Base-by-base conservation (phyloP, 2,329 filamentous ascomycete species). In the Ceratocystis cubensis region DNA sequence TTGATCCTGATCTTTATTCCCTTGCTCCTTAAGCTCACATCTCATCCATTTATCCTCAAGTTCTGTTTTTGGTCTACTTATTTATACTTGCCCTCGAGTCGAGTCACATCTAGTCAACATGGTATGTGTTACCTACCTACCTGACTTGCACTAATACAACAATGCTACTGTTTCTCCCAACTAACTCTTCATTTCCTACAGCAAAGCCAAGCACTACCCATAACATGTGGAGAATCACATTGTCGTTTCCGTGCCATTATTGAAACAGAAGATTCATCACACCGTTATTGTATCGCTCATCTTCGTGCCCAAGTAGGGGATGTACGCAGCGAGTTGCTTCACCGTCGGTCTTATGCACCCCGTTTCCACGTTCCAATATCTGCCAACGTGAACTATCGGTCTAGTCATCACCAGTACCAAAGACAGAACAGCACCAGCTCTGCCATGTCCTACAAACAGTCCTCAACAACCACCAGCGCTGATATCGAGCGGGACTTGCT, bases 401-500 rank as follows among this genome's bases (percentile, higher is more conserved):
- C 64, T 2, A 62, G 46, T 17, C 41, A 46, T 6, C 28, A 6
- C 20, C 41, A 41, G 7, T 20, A 7, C 22, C 44, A 50, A 4
- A 50, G 48, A 33, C 17, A 33, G 44, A 17, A 33, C 20, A 63
- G 44, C 15, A 17, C 61, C 5, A 48, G 44, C 22, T 30, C 41
- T 45, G 30, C 13, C n/a, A 30, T 22, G 17, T 13, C 15, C n/a
- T 44, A 3, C 61, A 62, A 28, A 25, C 37, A 63, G 20, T 13
- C 28, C 17, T 45, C 30, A 8, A 37, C 25, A 6, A 30, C 20
- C 6, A 20, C 15, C 15, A 53, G 56, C 15, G 65, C 64, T 44
- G 65, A 67, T n/a, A 67, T 67, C 44, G 65, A 67, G 50, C 61
- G 65, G 6, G 65, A 67, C 28, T 33, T 67, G 46, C 20, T 53